Evolutionary conservation across 352 stramenopile genomes (phyloP), one percentile per base, ranked within the genome.

Genomic region (Globisporangium lucens): DNA sequence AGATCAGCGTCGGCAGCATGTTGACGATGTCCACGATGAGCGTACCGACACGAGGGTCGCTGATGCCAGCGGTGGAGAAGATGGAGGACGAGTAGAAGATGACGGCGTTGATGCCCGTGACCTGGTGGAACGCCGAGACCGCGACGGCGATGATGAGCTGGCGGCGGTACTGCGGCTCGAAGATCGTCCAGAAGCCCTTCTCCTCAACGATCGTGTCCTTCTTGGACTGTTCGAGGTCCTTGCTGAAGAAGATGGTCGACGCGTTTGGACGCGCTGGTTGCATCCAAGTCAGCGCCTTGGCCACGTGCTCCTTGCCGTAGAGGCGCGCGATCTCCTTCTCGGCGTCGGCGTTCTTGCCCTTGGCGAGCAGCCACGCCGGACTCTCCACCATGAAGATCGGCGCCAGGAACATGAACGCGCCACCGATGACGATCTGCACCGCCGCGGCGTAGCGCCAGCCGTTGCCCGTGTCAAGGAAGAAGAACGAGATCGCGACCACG

Each of bases 371-470:
- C 79, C 79, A 87, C 36, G 77, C 72, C 0, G 79, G 79, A 20
- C 73, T 82, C 70, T 87, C 75, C 3, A 82, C 73, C 77, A 87
- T 83, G n/a, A 79, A 60, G 56, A 79, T 77, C 12, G 71, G 77
- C 38, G 77, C 71, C 10, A 83, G 35, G 4, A 75, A 4, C 20
- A 88, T 52, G 59, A 89, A 86, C 22, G 82, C 58, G 0, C 15
- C 72, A 1, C 71, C 82, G 2, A 90, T 66, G 46, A 87, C 61
- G 30, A 85, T 77, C 24, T 80, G 79, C 36, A 91, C 84, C 7
- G 47, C 83, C 55, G 78, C 83, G 65, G 86, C 83, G 66, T 84
- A 79, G 9, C 83, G 79, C 81, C 81, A 91, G 33, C 78, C 81
- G 29, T 69, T 74, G 20, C 74, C 56, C 20, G 80, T 81, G 70